phyloP scores from a whole-genome alignment of 78 protist genomes.

The slime mould (Dictyostelium discoideum) region dicty_2.7 NC_007088.5:3046001-3046500 shows the following conservation, averaged over 20 bases:
- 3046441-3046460: conserved; percentile 10
- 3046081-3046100: not conserved
- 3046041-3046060: not conserved
- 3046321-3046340: conserved; percentile 68
- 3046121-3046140: not conserved
- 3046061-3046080: not conserved
- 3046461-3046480: conserved; percentile 79
- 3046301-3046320: conserved; percentile 74
- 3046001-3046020: not conserved
- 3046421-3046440: conserved; percentile 65
- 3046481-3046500: conserved; percentile 80
- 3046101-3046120: not conserved
- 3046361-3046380: conserved; percentile 70
- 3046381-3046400: conserved; percentile 84
- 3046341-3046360: conserved; percentile 62
- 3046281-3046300: conserved; percentile 75
- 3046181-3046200: conserved; percentile 46
- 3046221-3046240: conserved; percentile 64
- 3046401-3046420: conserved; percentile 83
- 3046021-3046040: not conserved
- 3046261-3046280: conserved; percentile 55
- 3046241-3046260: conserved; percentile 74
- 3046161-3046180: conserved; percentile 39
- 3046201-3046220: conserved; percentile 24
- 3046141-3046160: conserved; percentile 42